Percentiles rank a stretch among this genome's conserved stretches.
These are phyloP conservation scores for Lactarius trivialis DNA, from an alignment of 768 basidiomycete species.

Conservation along the genomic window DNA sequence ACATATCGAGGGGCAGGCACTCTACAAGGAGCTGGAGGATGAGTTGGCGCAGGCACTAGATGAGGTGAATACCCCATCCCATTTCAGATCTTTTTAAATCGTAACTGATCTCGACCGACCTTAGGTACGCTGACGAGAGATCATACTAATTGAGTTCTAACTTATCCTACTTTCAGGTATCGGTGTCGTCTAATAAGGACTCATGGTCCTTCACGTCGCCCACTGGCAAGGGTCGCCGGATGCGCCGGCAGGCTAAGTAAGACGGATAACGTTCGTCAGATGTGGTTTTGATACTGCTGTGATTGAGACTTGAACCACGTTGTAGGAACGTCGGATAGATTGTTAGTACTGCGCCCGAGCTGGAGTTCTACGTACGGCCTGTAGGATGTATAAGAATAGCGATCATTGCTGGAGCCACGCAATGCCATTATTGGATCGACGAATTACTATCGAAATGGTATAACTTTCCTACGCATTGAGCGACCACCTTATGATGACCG, in stretches of 20 bases:
- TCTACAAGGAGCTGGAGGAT: not conserved
- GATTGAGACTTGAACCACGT: not conserved
- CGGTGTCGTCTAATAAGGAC: too few relatives aligned
- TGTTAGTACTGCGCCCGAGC: not conserved
- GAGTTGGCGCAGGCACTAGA: not conserved
- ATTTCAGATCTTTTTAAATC: too few relatives aligned
- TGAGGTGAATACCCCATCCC: not conserved
- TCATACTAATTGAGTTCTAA: not conserved
- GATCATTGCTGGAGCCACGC: not conserved
- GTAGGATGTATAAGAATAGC: not conserved
- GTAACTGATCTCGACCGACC: not conserved
- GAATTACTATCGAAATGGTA: not conserved
- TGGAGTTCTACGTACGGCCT: not conserved
- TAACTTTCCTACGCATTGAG: too few relatives aligned
- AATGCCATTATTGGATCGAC: not conserved
- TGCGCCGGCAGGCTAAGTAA: too few relatives aligned
- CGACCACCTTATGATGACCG: too few relatives aligned
- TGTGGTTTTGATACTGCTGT: too few relatives aligned
- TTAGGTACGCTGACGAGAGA: not conserved
- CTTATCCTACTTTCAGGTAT: too few relatives aligned
- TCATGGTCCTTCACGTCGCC: not conserved
- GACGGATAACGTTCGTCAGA: too few relatives aligned
- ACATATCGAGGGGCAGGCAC: not conserved
- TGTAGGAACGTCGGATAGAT: not conserved
- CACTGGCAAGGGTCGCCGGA: too few relatives aligned